Conservation (phyloP, 2,329 filamentous ascomycete species). For the Penicillium concentricum region DNA sequence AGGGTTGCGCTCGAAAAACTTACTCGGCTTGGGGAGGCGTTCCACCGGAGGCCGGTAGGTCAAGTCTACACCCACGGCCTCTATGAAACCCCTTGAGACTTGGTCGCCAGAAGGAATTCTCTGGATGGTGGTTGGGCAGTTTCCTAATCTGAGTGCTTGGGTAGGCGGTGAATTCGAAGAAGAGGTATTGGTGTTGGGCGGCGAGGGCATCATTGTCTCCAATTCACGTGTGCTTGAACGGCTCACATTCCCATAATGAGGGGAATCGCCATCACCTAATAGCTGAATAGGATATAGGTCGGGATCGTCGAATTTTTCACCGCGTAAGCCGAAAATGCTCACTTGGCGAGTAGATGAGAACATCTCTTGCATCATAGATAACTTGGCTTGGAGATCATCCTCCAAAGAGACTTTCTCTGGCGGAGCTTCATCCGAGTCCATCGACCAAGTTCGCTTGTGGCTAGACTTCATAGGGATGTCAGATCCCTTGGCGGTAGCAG, state of each 20-base stretch:
- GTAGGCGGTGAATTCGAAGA: conserved; percentile 36
- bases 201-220: conserved; percentile 38
- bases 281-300: conserved; percentile 45
- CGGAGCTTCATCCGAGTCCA: conserved; percentile 65
- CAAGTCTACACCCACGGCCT: conserved; percentile 85
- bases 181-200: conserved; percentile 42
- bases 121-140: conserved; percentile 33
- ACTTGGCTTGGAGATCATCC: conserved; percentile 47
- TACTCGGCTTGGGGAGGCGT: conserved; percentile 64
- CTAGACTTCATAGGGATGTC: conserved; percentile 77
- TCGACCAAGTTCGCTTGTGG: conserved; percentile 93
- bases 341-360: conserved; percentile 46
- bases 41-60: conserved; percentile 78
- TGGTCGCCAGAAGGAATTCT: conserved; percentile 23
- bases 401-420: conserved; percentile 44
- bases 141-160: conserved; percentile 19
- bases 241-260: conserved; percentile 31
- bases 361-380: conserved; percentile 47
- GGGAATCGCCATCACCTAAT: conserved; percentile 31
- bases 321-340: conserved; percentile 44
- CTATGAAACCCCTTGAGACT: conserved; percentile 76
- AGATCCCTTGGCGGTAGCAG: conserved; percentile 48
- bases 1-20: conserved; percentile 25
- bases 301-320: conserved; percentile 47
- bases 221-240: conserved; percentile 34